Base-by-base conservation (phyloP, 371 early-diverging fungal genomes). In the Syncephalis plumigaleata region DNA sequence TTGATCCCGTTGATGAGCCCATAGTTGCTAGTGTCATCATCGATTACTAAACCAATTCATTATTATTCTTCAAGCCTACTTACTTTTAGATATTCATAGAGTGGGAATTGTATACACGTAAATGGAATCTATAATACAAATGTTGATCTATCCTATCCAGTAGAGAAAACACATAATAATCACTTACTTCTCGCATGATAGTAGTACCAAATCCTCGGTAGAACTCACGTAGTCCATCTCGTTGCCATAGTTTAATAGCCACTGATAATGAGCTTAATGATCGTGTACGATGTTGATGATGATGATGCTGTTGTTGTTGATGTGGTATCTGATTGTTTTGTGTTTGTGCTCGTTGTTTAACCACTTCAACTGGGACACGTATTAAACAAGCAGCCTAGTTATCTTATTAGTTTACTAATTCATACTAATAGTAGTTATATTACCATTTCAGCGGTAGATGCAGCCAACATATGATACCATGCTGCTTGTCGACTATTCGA, bases 311-410 rank as follows among this genome's bases (percentile, higher is more conserved):
- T 1, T 45, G 44, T 61, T 82, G 87, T 54, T 84, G 87, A 39
- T 80, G n/a, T 79, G 31, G 89, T 9, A 81, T 73, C 36, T 76
- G 60, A 1, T 45, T 45, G 61, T 82, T 87, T 54, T 84, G 87
- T 78, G 39, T 80, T 60, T 96, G 96, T 85, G 92, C 77, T 44
- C 94, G 71, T 57, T 91, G 91, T 58, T 96, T 96, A 50, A 91
- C 75, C 26, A 92, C 86, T 59, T 96, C 96, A 3, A 91, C 91
- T 2, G 96, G 96, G 2, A 94, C 94, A 2, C 96, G 76, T 16
- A 91, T 80, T 38, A 87, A 63, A 54, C 94, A 95, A 7, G 96
- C 96, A 2, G 75, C 68, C 87, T 86, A 55, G 3, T n/a, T n/a
- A n/a, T n/a, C n/a, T n/a, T n/a, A n/a, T n/a, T n/a, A n/a, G n/a